Evolutionary conservation across 495 filamentous ascomycete species (phyloP).

Genomic region (Penicillium nucicola): DNA sequence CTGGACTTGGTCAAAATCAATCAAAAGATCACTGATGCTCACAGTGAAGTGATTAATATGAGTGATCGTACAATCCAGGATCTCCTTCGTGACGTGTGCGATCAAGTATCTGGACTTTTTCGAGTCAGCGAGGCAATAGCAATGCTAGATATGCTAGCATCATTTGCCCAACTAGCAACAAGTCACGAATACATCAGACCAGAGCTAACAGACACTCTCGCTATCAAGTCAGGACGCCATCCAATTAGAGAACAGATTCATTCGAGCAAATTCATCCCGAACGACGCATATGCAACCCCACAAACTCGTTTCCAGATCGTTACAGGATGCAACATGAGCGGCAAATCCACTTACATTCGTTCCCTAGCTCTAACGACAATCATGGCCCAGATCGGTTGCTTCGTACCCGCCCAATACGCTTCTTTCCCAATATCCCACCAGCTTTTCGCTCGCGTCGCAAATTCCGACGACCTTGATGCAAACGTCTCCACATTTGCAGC

Average conservation of each 20-base stretch:
- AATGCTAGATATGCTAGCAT: constrained; percentile 86
- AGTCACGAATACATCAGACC: constrained; percentile 78
- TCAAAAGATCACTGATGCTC: constrained; percentile 70
- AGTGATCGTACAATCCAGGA: constrained; percentile 65
- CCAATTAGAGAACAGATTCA: constrained; percentile 78
- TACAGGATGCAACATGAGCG: constrained; percentile 97
- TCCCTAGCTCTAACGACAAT: constrained; percentile 79
- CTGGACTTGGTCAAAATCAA: constrained; percentile 75
- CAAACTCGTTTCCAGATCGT: constrained; percentile 85
- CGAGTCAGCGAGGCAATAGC: constrained; percentile 80
- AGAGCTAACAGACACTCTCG: constrained; percentile 68
- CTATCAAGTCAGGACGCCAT: constrained; percentile 78
- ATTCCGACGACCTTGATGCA: constrained; percentile 83
- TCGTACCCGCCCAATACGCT: constrained; percentile 82
- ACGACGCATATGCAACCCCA: constrained; percentile 80
- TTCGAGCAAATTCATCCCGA: constrained; percentile 68
- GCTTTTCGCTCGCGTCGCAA: constrained; percentile 82
- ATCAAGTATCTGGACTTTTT: constrained; percentile 68
- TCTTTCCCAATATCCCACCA: constrained; percentile 76
- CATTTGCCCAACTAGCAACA: constrained; percentile 77
- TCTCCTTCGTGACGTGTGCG: constrained; percentile 64
- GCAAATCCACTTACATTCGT: constrained; percentile 95
- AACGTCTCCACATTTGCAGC: constrained; percentile 92
- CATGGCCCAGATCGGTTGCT: constrained; percentile 92
- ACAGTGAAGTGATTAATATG: constrained; percentile 76